Evolutionary conservation across 116 monocot species (phyloP).

Genomic region (Phalaenopsis hybrid): DNA sequence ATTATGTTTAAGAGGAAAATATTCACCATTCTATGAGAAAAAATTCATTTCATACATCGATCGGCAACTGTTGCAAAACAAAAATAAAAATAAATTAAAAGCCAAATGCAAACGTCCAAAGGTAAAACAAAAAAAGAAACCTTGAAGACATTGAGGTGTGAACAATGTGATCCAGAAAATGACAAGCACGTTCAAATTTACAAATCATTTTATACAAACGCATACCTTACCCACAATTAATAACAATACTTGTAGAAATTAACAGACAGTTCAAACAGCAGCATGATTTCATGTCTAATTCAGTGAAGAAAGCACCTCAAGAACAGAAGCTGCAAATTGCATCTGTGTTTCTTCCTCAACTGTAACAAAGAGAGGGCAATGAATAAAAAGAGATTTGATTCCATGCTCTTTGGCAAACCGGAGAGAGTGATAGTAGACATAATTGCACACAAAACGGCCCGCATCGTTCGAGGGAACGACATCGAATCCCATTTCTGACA

Average conservation of each 20-base stretch:
- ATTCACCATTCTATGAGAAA: too few species aligned
- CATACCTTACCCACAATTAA: not conserved
- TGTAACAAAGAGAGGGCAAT: conserved; percentile 66
- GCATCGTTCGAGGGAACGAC: conserved; percentile 63
- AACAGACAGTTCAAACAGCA: not conserved
- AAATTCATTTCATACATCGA: too few species aligned
- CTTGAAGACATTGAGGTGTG: too few species aligned
- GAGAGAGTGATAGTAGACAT: conserved; percentile 86
- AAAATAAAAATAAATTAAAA: too few species aligned
- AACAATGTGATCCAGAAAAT: too few species aligned
- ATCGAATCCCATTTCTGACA: conserved; percentile 40
- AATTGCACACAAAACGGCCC: conserved; percentile 81
- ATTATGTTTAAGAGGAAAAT: too few species aligned
- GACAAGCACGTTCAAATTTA: not conserved
- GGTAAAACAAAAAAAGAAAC: too few species aligned
- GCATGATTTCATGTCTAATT: not conserved
- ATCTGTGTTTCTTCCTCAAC: conserved; percentile 74
- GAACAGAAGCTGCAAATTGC: conserved; percentile 59
- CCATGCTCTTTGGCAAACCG: conserved; percentile 53
- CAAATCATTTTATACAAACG: not conserved
- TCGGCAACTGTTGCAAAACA: too few species aligned
- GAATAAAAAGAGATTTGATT: conserved; percentile 72
- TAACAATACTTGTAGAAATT: not conserved
- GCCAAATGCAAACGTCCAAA: too few species aligned
- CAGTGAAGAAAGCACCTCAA: conserved; percentile 48